Evolutionary conservation across 345 rosid species (phyloP).

Genomic region (Limnanthes douglasii): DNA sequence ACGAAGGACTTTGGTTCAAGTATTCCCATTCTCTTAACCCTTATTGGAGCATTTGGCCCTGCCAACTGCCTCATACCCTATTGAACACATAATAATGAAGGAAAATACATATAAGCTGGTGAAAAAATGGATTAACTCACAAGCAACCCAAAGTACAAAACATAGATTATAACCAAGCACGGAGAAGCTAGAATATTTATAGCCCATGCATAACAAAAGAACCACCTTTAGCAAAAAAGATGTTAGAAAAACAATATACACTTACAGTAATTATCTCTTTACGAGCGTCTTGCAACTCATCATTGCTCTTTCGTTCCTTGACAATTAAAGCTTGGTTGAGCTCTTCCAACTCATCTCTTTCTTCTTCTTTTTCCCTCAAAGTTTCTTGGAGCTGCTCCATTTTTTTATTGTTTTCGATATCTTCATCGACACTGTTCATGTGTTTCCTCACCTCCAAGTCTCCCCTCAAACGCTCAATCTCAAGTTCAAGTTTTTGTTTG

Average conservation of each 20-base stretch:
- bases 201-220: constrained; percentile 5
- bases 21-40: constrained; percentile 52
- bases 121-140: neutral
- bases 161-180: neutral
- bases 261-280: constrained; percentile 17
- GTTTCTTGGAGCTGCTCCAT: constrained; percentile 22
- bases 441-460: constrained; percentile 44
- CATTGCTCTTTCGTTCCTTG: constrained; percentile 10
- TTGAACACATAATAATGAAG: constrained; percentile 7
- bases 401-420: constrained; percentile 19
- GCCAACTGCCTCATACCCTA: constrained; percentile 12
- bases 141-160: neutral
- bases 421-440: constrained; percentile 40
- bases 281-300: constrained; percentile 22
- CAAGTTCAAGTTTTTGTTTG: constrained; percentile 58
- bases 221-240: too few species aligned
- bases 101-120: neutral
- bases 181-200: neutral
- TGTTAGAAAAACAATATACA: too few species aligned
- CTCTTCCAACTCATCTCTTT: constrained; percentile 14
- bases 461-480: constrained; percentile 59
- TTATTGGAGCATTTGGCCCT: constrained; percentile 6
- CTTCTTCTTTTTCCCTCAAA: constrained; percentile 39
- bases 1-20: constrained; percentile 25
- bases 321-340: constrained; percentile 21